Percentiles rank a stretch among this genome's conserved stretches.
These are phyloP conservation scores for Pyrenophora seminiperda DNA, from an alignment of 2,329 filamentous ascomycete genomes.

Conservation along the genomic window DNA sequence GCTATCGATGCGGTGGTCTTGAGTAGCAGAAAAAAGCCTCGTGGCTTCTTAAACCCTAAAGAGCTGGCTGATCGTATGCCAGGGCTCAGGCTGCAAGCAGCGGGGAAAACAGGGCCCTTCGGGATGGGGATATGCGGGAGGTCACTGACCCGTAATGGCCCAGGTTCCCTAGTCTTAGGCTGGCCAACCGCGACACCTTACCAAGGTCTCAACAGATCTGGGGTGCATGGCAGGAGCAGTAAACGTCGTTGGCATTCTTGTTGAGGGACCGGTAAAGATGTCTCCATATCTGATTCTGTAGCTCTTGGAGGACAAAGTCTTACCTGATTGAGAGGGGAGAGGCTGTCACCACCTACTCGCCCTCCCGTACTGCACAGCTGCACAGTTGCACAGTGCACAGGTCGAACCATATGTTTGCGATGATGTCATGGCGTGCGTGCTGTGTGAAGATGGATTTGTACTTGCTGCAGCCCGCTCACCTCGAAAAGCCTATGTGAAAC, in stretches of 20 bases:
- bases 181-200: slow-evolving; percentile 6
- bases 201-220: slow-evolving; percentile 24
- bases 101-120: background rate
- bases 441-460: too few species aligned
- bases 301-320: background rate
- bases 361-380: background rate
- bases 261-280: slow-evolving; percentile 4
- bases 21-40: too few species aligned
- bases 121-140: slow-evolving; percentile 2
- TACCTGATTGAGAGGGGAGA: background rate
- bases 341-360: slow-evolving; percentile 2
- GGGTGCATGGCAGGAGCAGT: slow-evolving; percentile 20
- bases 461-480: too few species aligned
- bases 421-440: too few species aligned
- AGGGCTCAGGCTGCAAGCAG: slow-evolving; percentile 1
- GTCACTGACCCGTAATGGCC: slow-evolving; percentile 12
- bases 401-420: too few species aligned
- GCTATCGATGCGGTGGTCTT: too few species aligned
- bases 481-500: too few species aligned
- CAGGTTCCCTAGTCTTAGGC: background rate
- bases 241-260: slow-evolving; percentile 12
- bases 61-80: background rate
- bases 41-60: background rate
- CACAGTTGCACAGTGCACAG: background rate
- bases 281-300: slow-evolving; percentile 1